Percentiles rank a stretch among this genome's conserved stretches.
Evolutionary conservation across 2,329 filamentous ascomycete species (phyloP).

Genomic region (Daldinia eschscholtzii): DNA sequence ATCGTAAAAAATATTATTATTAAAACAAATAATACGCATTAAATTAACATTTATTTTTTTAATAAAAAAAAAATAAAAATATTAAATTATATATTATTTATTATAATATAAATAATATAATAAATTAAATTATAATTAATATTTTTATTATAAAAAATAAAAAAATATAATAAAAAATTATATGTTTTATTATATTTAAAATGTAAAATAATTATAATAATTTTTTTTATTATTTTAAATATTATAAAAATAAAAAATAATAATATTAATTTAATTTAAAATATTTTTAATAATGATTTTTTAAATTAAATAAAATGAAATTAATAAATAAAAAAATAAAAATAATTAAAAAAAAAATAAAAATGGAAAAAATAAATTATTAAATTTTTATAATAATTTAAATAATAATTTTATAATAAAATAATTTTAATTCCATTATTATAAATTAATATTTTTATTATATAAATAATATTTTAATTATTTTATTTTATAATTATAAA

Average conservation of each 20-base stretch:
- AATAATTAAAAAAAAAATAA: background rate
- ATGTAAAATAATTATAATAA: background rate
- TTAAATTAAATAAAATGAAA: too few species aligned
- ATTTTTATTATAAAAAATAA: conserved; percentile 1
- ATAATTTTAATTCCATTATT: background rate
- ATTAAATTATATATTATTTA: conserved; percentile 2
- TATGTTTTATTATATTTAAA: background rate
- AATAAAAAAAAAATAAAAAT: background rate
- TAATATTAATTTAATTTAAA: background rate
- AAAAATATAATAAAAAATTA: too few species aligned
- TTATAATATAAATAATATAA: background rate
- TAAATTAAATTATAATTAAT: conserved; percentile 5
- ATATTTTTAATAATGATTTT: background rate
- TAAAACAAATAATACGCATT: background rate
- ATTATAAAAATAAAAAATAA: background rate
- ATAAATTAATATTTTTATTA: conserved; percentile 2
- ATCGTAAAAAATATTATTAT: background rate
- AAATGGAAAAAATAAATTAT: background rate
- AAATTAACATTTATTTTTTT: background rate
- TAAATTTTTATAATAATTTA: background rate
- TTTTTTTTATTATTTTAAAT: background rate
- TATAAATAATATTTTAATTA: background rate
- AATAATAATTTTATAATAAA: conserved; percentile 2
- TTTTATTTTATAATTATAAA: background rate
- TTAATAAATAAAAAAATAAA: too few species aligned